Conservation (phyloP, 2,329 filamentous ascomycete species). For the Venturia effusa region DNA sequence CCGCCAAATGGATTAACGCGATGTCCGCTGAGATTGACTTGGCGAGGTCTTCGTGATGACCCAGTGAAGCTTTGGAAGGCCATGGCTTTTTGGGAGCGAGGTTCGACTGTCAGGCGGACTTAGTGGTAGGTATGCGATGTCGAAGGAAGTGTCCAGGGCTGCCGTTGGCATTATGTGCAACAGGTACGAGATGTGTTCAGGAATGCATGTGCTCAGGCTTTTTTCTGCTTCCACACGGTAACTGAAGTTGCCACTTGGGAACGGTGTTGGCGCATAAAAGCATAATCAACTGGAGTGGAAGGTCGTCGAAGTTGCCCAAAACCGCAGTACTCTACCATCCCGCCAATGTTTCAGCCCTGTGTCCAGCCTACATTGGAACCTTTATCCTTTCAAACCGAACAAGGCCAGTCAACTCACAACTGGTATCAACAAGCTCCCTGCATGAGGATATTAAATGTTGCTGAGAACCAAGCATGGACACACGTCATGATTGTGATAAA, state of each 20-base stretch:
- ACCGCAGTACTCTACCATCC: not conserved
- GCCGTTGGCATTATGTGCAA: not conserved
- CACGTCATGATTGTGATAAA: too few relatives aligned
- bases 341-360: not conserved
- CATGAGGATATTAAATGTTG: too few relatives aligned
- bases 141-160: not conserved
- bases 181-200: not conserved
- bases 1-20: conserved; percentile 65
- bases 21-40: conserved; percentile 89
- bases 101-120: not conserved
- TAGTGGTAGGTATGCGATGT: not conserved
- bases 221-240: not conserved
- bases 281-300: not conserved
- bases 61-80: conserved; percentile 96
- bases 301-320: not conserved
- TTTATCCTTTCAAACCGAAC: not conserved
- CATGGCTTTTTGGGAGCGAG: not conserved
- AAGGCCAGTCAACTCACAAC: too few relatives aligned
- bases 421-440: too few relatives aligned
- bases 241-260: not conserved
- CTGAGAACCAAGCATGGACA: too few relatives aligned
- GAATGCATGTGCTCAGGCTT: not conserved
- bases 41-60: conserved; percentile 70
- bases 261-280: not conserved
- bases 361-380: not conserved